phyloP scores from a whole-genome alignment of 75 land plant species.

The Ceratopteris richardii region DNA sequence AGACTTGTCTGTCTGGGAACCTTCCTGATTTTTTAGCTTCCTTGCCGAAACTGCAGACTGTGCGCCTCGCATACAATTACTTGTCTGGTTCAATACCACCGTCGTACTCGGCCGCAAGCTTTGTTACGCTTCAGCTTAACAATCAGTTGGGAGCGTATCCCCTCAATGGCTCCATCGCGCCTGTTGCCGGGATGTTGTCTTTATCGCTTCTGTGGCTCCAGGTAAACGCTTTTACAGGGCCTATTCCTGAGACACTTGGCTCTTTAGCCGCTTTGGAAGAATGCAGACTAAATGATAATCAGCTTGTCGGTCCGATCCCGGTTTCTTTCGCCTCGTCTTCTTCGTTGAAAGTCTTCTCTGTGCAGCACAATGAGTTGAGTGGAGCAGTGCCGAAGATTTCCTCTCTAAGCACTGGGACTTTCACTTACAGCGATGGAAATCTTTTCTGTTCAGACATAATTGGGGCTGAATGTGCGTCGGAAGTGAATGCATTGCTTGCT shows the following conservation, averaged over 20 bases:
- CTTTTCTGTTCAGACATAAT: conserved; percentile 34
- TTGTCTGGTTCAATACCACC: conserved; percentile 45
- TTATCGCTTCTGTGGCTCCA: conserved; percentile 61
- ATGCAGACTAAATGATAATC: conserved; percentile 54
- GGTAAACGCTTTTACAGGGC: conserved; percentile 56
- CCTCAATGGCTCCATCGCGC: conserved; percentile 43
- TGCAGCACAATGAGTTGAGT: conserved; percentile 47
- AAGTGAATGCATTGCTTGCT: conserved; percentile 25
- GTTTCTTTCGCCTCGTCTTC: conserved; percentile 20
- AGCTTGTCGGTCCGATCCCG: conserved; percentile 58
- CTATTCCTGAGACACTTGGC: conserved; percentile 46
- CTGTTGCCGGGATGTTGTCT: conserved; percentile 41
- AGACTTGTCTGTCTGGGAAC: conserved; percentile 30
- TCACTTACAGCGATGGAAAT: conserved; percentile 20
- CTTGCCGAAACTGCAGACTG: conserved; percentile 12
- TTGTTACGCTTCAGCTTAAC: conserved; percentile 50
- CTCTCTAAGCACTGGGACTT: conserved; percentile 13
- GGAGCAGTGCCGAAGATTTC: conserved; percentile 39
- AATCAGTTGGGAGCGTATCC: conserved; percentile 26
- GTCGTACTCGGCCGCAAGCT: conserved; percentile 21
- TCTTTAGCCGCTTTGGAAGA: conserved; percentile 31
- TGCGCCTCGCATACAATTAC: conserved; percentile 50
- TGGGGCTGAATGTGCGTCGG: conserved; percentile 29
- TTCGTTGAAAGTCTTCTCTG: conserved; percentile 20
- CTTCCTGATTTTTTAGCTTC: conserved; percentile 44